Conservation (phyloP, 2,329 filamentous ascomycete species). For the Myriosclerotinia curreyana region DNA sequence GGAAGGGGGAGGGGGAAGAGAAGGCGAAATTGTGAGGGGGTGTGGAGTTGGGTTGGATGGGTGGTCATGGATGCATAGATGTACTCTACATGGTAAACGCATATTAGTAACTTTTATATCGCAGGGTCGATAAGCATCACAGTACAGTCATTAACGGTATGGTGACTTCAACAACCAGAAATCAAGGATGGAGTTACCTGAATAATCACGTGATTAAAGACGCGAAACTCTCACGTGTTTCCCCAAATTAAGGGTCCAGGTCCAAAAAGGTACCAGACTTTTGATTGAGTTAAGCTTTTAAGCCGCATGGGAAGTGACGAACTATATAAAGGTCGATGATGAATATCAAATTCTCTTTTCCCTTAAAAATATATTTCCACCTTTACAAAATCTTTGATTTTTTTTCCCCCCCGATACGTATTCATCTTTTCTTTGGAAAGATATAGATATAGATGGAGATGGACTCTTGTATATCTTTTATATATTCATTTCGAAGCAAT, state of each 20-base stretch:
- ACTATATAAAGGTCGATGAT: slow-evolving; percentile 16
- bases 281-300: slow-evolving; percentile 30
- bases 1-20: slow-evolving; percentile 26
- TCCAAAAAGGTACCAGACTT: slow-evolving; percentile 16
- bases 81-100: background rate
- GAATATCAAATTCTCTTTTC: slow-evolving; percentile 11
- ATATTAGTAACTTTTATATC: too few species aligned
- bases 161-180: too few species aligned
- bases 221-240: background rate
- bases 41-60: background rate
- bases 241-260: slow-evolving; percentile 17
- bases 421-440: background rate
- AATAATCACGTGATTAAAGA: background rate
- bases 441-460: too few species aligned
- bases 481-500: background rate
- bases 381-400: background rate
- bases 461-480: too few species aligned
- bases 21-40: slow-evolving; percentile 22
- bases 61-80: background rate
- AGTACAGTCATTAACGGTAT: too few species aligned
- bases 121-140: too few species aligned
- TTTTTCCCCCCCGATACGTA: background rate
- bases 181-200: too few species aligned
- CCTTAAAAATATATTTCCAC: background rate
- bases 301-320: slow-evolving; percentile 28